These are phyloP conservation scores for Psilocybe sp. DNA, from an alignment of 768 basidiomycete genomes.

Conservation along the genomic window DNA sequence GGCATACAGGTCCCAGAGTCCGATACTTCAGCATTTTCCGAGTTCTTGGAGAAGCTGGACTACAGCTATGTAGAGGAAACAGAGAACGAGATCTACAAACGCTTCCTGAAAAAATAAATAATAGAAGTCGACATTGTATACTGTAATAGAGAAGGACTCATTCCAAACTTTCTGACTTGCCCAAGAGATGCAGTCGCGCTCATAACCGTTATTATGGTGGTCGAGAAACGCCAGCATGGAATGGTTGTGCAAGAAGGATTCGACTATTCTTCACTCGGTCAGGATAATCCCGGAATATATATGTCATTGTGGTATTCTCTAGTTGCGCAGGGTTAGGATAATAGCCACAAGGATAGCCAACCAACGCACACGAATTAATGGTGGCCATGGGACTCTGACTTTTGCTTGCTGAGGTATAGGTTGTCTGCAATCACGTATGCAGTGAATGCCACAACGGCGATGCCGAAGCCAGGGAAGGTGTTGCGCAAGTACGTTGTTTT, in stretches of 20 bases:
- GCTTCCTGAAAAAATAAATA: constrained; percentile 50
- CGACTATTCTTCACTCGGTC: too few relatives aligned
- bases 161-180: too few relatives aligned
- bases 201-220: too few relatives aligned
- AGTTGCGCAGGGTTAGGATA: too few relatives aligned
- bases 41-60: constrained; percentile 74
- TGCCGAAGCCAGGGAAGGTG: constrained; percentile 93
- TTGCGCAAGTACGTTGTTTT: constrained; percentile 85
- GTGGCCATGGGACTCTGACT: constrained; percentile 21
- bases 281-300: too few relatives aligned
- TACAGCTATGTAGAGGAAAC: constrained; percentile 95
- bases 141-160: too few relatives aligned
- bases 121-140: not conserved
- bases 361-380: constrained; percentile 11
- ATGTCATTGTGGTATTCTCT: too few relatives aligned
- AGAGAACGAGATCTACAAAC: constrained; percentile 77
- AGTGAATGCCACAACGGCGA: constrained; percentile 88
- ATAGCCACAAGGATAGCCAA: too few relatives aligned
- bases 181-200: too few relatives aligned
- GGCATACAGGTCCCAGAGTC: constrained; percentile 86
- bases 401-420: constrained; percentile 39
- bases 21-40: constrained; percentile 65
- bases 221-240: too few relatives aligned
- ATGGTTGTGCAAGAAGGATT: too few relatives aligned
- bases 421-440: constrained; percentile 89